phyloP scores from a whole-genome alignment of 768 basidiomycete genomes.

The Mycena haematopus region DNA sequence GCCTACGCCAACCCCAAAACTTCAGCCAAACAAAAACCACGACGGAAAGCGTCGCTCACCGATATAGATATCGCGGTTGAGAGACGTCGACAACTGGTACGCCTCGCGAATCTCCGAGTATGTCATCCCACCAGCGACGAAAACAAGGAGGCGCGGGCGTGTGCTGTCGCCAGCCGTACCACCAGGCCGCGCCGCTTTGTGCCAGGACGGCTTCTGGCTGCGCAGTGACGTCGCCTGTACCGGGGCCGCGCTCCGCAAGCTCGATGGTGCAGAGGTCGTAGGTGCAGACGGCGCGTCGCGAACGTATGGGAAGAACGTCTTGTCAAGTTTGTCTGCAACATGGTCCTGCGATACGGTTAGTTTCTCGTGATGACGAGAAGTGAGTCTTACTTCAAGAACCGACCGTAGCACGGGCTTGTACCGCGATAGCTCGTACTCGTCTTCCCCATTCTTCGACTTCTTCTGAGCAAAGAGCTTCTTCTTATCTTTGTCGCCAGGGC shows the following conservation, averaged over 20 bases:
- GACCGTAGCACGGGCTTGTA: constrained; percentile 85
- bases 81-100: constrained; percentile 74
- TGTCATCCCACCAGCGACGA: constrained; percentile 94
- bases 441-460: constrained; percentile 76
- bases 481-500: constrained; percentile 75
- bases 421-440: constrained; percentile 95
- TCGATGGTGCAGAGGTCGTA: constrained; percentile 44
- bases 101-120: constrained; percentile 93
- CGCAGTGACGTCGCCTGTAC: constrained; percentile 78
- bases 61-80: constrained; percentile 91
- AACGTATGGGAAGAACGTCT: constrained; percentile 86
- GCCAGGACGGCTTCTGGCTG: constrained; percentile 91
- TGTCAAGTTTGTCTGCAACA: constrained; percentile 77
- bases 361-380: background rate
- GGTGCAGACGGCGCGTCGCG: constrained; percentile 76
- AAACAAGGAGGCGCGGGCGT: constrained; percentile 83
- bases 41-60: constrained; percentile 52
- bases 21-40: background rate
- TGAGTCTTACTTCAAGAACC: constrained; percentile 74
- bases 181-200: constrained; percentile 65
- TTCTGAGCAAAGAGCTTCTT: constrained; percentile 75
- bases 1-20: constrained; percentile 53
- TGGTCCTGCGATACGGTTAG: constrained; percentile 68
- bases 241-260: constrained; percentile 53
- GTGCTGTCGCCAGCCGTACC: constrained; percentile 53